Conservation (phyloP, 176 grass and related monocot species). For the Aegilops umbellulata region DNA sequence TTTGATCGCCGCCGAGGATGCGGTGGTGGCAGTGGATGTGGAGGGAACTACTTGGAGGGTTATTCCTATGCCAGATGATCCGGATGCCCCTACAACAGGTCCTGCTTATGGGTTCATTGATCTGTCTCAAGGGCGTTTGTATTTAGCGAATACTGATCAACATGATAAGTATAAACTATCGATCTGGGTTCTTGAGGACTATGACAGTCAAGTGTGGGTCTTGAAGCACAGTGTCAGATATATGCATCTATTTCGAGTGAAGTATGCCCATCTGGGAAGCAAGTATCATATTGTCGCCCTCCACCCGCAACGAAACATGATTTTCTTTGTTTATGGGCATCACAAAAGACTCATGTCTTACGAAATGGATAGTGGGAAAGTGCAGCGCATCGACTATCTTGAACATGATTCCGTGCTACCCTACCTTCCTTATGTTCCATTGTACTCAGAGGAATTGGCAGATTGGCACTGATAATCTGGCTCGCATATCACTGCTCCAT, state of each 20-base stretch:
- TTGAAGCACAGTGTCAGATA: neutral
- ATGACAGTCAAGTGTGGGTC: neutral
- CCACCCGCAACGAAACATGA: neutral
- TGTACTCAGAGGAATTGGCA: neutral
- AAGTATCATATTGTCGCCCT: neutral
- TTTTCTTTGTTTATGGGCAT: neutral
- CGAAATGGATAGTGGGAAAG: neutral
- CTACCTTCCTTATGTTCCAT: neutral
- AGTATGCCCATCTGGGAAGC: neutral
- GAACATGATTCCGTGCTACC: neutral
- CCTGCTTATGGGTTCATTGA: too few species aligned
- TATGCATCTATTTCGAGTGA: neutral
- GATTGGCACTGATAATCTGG: neutral
- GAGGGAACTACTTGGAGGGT: neutral
- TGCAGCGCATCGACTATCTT: neutral
- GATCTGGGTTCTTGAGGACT: neutral
- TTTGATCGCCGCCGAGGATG: neutral
- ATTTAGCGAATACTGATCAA: neutral
- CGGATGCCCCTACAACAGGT: too few species aligned
- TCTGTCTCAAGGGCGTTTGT: neutral
- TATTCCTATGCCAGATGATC: neutral
- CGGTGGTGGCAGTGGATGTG: neutral
- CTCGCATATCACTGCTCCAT: neutral
- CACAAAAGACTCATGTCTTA: neutral
- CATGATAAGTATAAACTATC: neutral